phyloP scores from a whole-genome alignment of 2,329 filamentous ascomycete species.

The Xylaria sp. region DNA sequence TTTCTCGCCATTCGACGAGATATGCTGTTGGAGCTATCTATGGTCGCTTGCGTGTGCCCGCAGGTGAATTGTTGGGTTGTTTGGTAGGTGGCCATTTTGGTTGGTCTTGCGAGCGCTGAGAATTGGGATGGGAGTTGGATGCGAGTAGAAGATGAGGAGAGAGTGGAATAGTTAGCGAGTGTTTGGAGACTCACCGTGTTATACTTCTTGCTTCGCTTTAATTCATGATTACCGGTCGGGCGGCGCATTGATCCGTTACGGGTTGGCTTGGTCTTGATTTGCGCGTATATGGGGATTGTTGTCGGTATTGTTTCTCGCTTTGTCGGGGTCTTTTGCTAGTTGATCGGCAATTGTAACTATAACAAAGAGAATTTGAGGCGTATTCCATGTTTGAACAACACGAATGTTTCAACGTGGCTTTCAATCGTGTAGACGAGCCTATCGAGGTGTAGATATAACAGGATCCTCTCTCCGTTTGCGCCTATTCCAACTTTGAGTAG shows the following conservation, averaged over 20 bases:
- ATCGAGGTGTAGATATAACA: background rate
- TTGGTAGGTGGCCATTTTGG: slow-evolving; percentile 38
- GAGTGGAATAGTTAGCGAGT: background rate
- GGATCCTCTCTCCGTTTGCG: too few relatives aligned
- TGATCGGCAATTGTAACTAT: background rate
- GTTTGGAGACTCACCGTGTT: background rate
- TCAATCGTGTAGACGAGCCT: background rate
- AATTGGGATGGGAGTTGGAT: background rate
- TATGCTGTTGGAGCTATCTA: too few relatives aligned
- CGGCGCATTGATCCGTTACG: too few relatives aligned
- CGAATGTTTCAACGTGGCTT: background rate
- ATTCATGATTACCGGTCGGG: background rate
- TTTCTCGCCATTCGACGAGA: too few relatives aligned
- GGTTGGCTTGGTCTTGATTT: background rate
- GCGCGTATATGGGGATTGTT: background rate
- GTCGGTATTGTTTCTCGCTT: background rate
- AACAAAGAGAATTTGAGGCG: background rate
- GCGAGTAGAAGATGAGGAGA: background rate
- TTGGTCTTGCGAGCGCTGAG: background rate
- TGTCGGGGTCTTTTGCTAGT: background rate
- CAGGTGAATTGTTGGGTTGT: slow-evolving; percentile 37
- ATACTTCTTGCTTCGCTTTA: background rate
- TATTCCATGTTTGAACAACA: background rate
- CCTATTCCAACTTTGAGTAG: background rate
- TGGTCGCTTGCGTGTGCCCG: slow-evolving; percentile 23